Conservation (phyloP, 2,329 filamentous ascomycete species). For the Ustilaginoidea virens region DNA sequence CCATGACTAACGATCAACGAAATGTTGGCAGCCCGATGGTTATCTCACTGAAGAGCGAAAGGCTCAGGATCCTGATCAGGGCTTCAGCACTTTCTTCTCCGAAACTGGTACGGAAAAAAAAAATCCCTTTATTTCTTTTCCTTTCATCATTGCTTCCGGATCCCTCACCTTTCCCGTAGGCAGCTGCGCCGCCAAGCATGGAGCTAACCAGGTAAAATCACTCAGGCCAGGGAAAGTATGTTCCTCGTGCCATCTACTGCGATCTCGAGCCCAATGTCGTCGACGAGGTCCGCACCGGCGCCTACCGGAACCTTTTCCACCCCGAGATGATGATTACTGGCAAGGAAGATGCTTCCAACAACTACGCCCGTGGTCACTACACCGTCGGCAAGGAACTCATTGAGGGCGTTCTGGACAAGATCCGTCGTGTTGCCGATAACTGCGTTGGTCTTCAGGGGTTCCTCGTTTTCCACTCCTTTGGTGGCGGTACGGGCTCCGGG, state of each 20-base stretch:
- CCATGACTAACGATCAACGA: conserved; percentile 4
- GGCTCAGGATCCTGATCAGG: conserved; percentile 79
- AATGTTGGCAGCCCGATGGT: conserved; percentile 65
- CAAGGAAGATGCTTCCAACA: conserved; percentile 99
- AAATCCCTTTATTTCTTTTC: conserved; percentile 1
- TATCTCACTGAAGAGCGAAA: conserved; percentile 98
- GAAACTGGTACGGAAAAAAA: conserved; percentile 66
- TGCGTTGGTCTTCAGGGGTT: conserved; percentile 97
- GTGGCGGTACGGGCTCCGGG: conserved; percentile 95
- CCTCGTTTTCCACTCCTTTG: conserved; percentile 99
- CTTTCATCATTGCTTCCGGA: no score
- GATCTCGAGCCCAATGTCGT: conserved; percentile 99
- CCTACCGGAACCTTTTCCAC: conserved; percentile 95
- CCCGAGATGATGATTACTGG: conserved; percentile 99
- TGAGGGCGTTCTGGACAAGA: conserved; percentile 93
- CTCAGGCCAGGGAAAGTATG: conserved; percentile 95
- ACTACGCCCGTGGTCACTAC: conserved; percentile 99
- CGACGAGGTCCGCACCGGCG: conserved; percentile 95
- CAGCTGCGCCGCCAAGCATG: no score
- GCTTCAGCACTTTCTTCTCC: conserved; percentile 99
- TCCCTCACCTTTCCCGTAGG: no score
- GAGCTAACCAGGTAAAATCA: background rate
- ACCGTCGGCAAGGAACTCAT: conserved; percentile 99
- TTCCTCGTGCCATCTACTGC: conserved; percentile 96
- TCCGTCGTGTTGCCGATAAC: conserved; percentile 93